phyloP scores from a whole-genome alignment of 83 land plant genomes.

The Isoetes engelmannii region DNA sequence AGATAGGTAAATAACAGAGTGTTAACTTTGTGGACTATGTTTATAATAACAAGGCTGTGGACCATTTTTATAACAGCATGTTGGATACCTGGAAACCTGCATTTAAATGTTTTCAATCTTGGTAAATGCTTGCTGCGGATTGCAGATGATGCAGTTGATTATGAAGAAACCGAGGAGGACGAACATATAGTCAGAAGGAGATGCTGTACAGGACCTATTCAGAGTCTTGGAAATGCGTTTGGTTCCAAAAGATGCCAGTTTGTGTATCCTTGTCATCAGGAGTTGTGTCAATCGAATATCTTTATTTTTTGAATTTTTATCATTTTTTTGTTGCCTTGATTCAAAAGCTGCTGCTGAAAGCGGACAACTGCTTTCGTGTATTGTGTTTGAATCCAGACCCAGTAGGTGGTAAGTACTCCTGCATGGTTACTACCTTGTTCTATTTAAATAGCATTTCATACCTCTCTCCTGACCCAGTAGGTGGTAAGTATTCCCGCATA shows the following conservation, averaged over 20 bases:
- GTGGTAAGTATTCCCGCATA: background rate
- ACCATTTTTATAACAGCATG: no score
- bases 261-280: slow-evolving; percentile 44
- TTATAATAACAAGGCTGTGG: no score
- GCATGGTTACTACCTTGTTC: background rate
- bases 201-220: slow-evolving; percentile 39
- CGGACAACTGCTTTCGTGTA: slow-evolving; percentile 35
- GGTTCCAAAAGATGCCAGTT: slow-evolving; percentile 73
- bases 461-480: background rate
- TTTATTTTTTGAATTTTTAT: background rate
- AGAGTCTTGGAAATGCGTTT: slow-evolving; percentile 79
- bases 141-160: slow-evolving; percentile 54
- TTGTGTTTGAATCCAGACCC: slow-evolving; percentile 44
- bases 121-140: slow-evolving; percentile 33
- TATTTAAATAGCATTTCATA: background rate
- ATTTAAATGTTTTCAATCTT: no score
- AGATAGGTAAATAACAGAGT: no score
- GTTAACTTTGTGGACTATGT: no score
- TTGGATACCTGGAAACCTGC: no score
- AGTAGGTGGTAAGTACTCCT: slow-evolving; percentile 22
- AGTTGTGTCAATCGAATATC: background rate
- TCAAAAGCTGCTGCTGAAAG: slow-evolving; percentile 12
- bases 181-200: slow-evolving; percentile 17
- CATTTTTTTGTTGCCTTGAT: no score
- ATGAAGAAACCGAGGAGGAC: slow-evolving; percentile 38